A percentile compares a stretch with the other conserved stretches of the same genome.
phyloP scores from a whole-genome alignment of 768 basidiomycete species.

The Kwoniella sp. region DNA sequence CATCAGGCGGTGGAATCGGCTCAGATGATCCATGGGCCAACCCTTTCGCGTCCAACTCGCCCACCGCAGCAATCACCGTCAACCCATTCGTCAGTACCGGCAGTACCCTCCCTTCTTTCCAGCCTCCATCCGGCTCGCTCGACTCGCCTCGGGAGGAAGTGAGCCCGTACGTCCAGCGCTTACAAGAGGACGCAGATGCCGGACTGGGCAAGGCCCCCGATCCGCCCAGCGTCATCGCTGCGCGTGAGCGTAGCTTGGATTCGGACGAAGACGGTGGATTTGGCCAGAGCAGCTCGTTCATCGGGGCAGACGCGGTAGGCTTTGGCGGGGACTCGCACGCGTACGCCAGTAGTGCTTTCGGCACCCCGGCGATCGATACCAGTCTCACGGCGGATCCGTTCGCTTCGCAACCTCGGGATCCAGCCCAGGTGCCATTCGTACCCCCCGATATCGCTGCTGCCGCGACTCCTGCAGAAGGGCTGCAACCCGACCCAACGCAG shows the following conservation, averaged over 20 bases:
- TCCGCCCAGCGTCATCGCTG: slow-evolving; percentile 42
- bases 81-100: not conserved
- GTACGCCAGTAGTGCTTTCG: slow-evolving; percentile 10
- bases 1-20: slow-evolving; percentile 5
- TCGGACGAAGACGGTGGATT: too few species aligned
- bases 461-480: not conserved
- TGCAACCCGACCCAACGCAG: not conserved
- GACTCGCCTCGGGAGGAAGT: slow-evolving; percentile 11
- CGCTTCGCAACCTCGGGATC: not conserved
- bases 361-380: slow-evolving; percentile 3
- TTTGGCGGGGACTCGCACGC: not conserved
- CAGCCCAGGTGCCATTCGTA: slow-evolving; percentile 6
- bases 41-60: slow-evolving; percentile 33
- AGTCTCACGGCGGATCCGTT: not conserved
- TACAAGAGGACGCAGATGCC: slow-evolving; percentile 21
- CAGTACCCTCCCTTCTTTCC: not conserved
- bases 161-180: slow-evolving; percentile 33
- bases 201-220: slow-evolving; percentile 23
- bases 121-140: too few species aligned
- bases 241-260: slow-evolving; percentile 19
- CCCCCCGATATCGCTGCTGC: slow-evolving; percentile 6
- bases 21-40: slow-evolving; percentile 45
- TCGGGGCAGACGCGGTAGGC: not conserved
- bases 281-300: not conserved
- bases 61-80: slow-evolving; percentile 2